Evolutionary conservation across 176 grass and related monocot species (phyloP), one percentile per base, ranked within the genome.

Genomic region (Raddia distichophylla): DNA sequence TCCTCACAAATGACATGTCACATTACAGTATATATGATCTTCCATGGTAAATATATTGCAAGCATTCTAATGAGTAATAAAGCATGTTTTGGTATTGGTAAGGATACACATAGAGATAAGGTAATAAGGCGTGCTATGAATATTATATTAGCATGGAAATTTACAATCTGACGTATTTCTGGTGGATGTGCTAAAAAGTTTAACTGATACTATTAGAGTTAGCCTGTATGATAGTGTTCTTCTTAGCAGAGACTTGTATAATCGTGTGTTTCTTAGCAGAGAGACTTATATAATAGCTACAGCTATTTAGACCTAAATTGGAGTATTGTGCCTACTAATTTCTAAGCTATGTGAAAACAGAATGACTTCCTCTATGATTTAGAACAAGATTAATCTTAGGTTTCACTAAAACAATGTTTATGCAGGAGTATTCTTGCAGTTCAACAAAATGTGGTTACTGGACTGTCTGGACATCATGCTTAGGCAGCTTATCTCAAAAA

Each of bases 1-100:
- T 70, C 34, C 20, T n/a, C 43, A 8, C 34, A 85, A 79, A 85
- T 45, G 45, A 54, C 43, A 75, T 40, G 4, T 40, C 37, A 40
- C 37, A 32, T 8, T 40, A 22, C 0, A 1, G 60, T 19, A 60
- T 17, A 60, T 34, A 68, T 0, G 46, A 60, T 44, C 33, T 81
- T 60, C n/a, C 8, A 32, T 0, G 0, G 40, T 48, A 16, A 35
- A 22, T 57, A 66, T 13, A 73, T 48, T 74, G 15, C 27, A 20
- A 13, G 59, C 11, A 77, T 8, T 50, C 46, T 35, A 67, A 67
- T 67, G 3, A 4, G 65, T 68, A 66, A 56, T 44, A 65, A 15
- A 44, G 34, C 49, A 68, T 67, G 63, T 53, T 55, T 10, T 52
- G 5, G n/a, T 19, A 50, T 2, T 5, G 65, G 35, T 40, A 52